Evolutionary conservation across 1,284 basidiomycete species (phyloP), one percentile per base, ranked within the genome.

Genomic region (Austroboletus olivaceoglutinosus): DNA sequence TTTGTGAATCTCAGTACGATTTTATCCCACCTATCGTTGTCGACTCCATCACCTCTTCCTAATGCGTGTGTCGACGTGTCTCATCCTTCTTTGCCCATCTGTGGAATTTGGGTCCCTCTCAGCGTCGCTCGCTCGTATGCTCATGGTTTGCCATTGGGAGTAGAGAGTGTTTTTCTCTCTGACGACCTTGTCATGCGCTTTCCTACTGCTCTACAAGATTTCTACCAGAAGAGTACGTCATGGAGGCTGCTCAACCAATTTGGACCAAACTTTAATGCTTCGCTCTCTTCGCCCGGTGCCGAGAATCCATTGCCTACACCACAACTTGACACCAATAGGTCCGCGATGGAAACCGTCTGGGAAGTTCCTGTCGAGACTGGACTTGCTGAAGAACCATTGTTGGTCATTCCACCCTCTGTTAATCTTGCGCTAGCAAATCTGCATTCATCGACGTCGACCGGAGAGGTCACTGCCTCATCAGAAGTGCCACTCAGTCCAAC

Each of bases 1-100:
- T 88, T 83, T 57, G 85, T 88, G 57, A 86, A 88, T 63, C 71
- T 86, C 40, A 76, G 82, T 31, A 76, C 80, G 25, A 80, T 88
- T 53, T 67, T 78, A 18, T 71, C 74, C 46, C 53, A 68, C 27
- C 51, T 63, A 22, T 73, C 44, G 33, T 34, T 65, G n/a, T 41
- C 62, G 69, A 70, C 53, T 67, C 78, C 46, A 69, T 68, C 75
- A 2, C 54, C 66, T 4, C 63, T 63, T 33, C 59, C 56, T 27
- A 48, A 18, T 12, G 50, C 51, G 8, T 68, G 61, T 40, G 53
- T 70, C 29, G 49, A 51, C 10, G 56, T 68, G n/a, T 54, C 51
- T 36, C 67, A 64, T 49, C 79, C 81, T 12, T 81, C 77, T 18
- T 63, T 73, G 15, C 62, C 70, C 37, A 73, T 86, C 12, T 70